Evolutionary conservation across 352 stramenopile species (phyloP).

Genomic region (Phytophthora foliorum): DNA sequence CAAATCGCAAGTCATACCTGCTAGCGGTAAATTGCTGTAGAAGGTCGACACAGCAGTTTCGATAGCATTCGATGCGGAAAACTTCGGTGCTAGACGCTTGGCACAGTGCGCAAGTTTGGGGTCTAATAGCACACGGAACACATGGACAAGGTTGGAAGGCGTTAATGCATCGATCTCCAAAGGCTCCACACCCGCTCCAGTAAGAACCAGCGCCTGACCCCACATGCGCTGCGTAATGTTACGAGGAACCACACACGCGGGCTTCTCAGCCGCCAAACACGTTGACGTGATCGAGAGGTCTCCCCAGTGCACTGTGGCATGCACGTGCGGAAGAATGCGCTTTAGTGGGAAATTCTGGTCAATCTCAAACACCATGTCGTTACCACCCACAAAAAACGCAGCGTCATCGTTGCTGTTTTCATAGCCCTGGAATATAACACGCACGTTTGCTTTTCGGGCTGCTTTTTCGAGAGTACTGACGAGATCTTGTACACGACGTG

Average conservation of each 20-base stretch:
- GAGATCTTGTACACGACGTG: slow-evolving; percentile 45
- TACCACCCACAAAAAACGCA: slow-evolving; percentile 46
- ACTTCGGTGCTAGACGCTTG: slow-evolving; percentile 47
- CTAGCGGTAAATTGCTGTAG: slow-evolving; percentile 71
- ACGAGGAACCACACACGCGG: slow-evolving; percentile 59
- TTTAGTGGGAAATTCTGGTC: slow-evolving; percentile 48
- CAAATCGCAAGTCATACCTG: slow-evolving; percentile 79
- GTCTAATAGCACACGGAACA: slow-evolving; percentile 51
- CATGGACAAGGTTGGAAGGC: slow-evolving; percentile 49
- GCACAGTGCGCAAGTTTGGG: slow-evolving; percentile 47
- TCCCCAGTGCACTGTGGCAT: slow-evolving; percentile 62
- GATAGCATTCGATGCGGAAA: slow-evolving; percentile 50
- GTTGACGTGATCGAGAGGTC: slow-evolving; percentile 63
- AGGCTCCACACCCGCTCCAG: slow-evolving; percentile 49
- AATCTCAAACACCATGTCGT: slow-evolving; percentile 58
- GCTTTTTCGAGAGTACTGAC: slow-evolving; percentile 57
- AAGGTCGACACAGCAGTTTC: slow-evolving; percentile 64
- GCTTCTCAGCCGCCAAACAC: slow-evolving; percentile 55
- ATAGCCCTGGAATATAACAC: slow-evolving; percentile 69
- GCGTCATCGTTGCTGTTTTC: slow-evolving; percentile 40
- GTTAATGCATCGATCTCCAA: slow-evolving; percentile 60
- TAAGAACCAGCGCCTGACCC: slow-evolving; percentile 57
- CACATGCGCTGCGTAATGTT: slow-evolving; percentile 61
- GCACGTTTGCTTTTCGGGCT: slow-evolving; percentile 43
- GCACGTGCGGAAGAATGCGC: slow-evolving; percentile 48